Evolutionary conservation across 2,329 filamentous ascomycete species (phyloP).

Genomic region (Stagonosporopsis chrysanthemi): DNA sequence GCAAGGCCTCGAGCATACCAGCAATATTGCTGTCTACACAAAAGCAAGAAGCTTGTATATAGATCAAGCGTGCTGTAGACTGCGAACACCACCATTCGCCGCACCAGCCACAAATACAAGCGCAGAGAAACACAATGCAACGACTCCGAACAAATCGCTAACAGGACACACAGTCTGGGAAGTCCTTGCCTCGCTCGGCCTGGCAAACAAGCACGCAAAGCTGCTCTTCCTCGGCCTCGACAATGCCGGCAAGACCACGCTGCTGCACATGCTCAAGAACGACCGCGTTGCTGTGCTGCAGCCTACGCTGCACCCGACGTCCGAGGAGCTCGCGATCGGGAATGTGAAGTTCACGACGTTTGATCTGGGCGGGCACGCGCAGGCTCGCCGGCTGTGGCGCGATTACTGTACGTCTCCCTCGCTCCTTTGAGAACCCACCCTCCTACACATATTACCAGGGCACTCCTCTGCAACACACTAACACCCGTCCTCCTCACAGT

Average conservation of each 20-base stretch:
- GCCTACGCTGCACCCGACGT: slow-evolving; percentile 65
- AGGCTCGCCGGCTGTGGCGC: slow-evolving; percentile 51
- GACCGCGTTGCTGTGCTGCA: slow-evolving; percentile 85
- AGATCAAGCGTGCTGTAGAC: not conserved
- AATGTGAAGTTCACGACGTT: slow-evolving; percentile 88
- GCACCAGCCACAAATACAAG: not conserved
- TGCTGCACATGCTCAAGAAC: slow-evolving; percentile 91
- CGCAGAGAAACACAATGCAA: not conserved
- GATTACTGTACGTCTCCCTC: slow-evolving; percentile 43
- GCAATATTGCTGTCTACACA: not conserved
- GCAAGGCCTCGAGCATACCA: not conserved
- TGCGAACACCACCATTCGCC: not conserved
- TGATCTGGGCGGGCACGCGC: slow-evolving; percentile 63
- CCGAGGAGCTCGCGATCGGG: slow-evolving; percentile 62
- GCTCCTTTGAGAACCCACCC: not conserved
- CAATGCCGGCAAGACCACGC: slow-evolving; percentile 95
- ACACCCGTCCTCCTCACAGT: slow-evolving; percentile 28
- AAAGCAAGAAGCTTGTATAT: not conserved
- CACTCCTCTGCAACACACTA: not conserved
- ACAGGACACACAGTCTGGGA: slow-evolving; percentile 73
- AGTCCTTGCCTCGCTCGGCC: slow-evolving; percentile 82
- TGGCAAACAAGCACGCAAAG: slow-evolving; percentile 89
- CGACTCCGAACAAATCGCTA: not conserved
- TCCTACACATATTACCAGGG: not conserved
- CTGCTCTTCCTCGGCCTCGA: slow-evolving; percentile 81